Evolutionary conservation across 2,329 filamentous ascomycete genomes (phyloP).

Genomic region (Emydomyces testavorans): DNA sequence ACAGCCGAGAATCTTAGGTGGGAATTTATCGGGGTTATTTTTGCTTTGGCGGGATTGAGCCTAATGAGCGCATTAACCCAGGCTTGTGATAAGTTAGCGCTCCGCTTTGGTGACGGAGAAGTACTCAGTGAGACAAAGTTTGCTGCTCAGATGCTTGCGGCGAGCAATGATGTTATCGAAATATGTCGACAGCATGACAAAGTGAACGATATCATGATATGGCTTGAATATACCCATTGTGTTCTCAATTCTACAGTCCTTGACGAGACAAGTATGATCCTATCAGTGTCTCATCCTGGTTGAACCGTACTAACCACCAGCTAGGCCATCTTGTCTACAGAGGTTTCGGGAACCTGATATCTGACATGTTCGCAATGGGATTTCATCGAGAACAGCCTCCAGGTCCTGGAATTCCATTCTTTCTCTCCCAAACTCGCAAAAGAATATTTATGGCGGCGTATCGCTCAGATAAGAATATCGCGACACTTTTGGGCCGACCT

Average conservation of each 20-base stretch:
- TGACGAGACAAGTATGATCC: conserved; percentile 15
- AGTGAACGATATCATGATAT: conserved; percentile 17
- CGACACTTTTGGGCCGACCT: conserved; percentile 24
- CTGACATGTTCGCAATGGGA: conserved; percentile 16
- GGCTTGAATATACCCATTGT: conserved; percentile 17
- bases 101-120: conserved; percentile 12
- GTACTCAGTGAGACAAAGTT: conserved; percentile 13
- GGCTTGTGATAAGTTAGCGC: background rate
- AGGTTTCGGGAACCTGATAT: conserved; percentile 17
- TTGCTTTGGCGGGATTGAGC: conserved; percentile 17
- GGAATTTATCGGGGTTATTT: conserved; percentile 21
- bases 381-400: conserved; percentile 12
- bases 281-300: background rate
- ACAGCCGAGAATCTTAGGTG: conserved; percentile 18
- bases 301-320: conserved; percentile 3
- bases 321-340: conserved; percentile 17
- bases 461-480: conserved; percentile 22
- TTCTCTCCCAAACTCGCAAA: conserved; percentile 22
- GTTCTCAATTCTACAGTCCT: conserved; percentile 16
- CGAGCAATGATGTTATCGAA: conserved; percentile 18
- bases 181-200: conserved; percentile 15
- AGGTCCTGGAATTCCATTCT: conserved; percentile 19
- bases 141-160: conserved; percentile 17
- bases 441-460: conserved; percentile 22
- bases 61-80: background rate